These are phyloP conservation scores for Magnusiomyces tetraspermus DNA, from an alignment of 1,139 yeast genomes.

Conservation along the genomic window DNA sequence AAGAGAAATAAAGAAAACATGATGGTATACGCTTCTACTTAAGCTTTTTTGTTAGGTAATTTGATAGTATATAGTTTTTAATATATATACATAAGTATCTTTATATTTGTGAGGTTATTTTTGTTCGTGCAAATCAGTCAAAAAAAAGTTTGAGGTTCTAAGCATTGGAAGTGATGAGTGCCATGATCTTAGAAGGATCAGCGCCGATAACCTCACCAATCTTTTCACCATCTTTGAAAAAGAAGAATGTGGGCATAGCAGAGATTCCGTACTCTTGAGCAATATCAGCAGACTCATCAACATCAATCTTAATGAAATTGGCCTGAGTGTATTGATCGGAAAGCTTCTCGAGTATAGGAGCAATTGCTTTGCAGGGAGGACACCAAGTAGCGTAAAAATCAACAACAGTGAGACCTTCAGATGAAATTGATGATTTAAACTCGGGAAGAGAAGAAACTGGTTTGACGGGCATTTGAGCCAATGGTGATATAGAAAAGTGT, in stretches of 20 bases:
- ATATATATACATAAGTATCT: no score
- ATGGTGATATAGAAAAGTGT: no score
- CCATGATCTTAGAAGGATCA: no score
- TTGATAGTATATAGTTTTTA: no score
- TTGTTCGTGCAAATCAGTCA: no score
- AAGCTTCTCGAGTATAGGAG: constrained; percentile 67
- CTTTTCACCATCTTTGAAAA: constrained; percentile 59
- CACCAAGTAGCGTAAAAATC: constrained; percentile 92
- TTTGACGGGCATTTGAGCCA: constrained; percentile 23
- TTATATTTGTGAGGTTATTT: no score
- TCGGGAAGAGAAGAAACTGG: constrained; percentile 45
- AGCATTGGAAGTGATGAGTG: no score
- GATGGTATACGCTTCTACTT: no score
- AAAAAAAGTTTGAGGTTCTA: no score
- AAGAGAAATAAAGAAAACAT: no score
- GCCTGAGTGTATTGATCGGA: constrained; percentile 36
- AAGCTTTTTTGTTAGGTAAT: no score
- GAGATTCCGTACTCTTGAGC: constrained; percentile 62
- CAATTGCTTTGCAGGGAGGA: constrained; percentile 84
- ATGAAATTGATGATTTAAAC: constrained; percentile 49
- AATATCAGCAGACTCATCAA: constrained; percentile 58
- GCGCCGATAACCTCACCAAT: constrained; percentile 68
- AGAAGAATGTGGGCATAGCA: constrained; percentile 83
- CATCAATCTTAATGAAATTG: constrained; percentile 71
- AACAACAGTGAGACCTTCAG: constrained; percentile 56